A percentile compares a stretch with the other conserved stretches of the same genome.
phyloP scores from a whole-genome alignment of 1,284 basidiomycete genomes.

The Pholiota adiposa region DNA sequence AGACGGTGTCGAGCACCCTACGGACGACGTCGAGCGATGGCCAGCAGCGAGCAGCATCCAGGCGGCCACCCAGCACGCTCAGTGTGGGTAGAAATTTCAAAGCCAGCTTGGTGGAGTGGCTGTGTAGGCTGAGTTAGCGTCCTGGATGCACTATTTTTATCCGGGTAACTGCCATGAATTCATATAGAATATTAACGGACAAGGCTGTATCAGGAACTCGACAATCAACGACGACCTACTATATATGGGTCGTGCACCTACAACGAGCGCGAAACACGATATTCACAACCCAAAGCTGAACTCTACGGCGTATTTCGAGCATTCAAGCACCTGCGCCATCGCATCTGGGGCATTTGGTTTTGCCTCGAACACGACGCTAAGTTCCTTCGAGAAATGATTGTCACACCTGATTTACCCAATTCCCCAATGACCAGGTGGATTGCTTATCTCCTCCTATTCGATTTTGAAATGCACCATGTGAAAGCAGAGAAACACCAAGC shows the following conservation, averaged over 20 bases:
- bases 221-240: constrained; percentile 25
- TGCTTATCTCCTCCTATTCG: constrained; percentile 33
- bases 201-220: too few relatives aligned
- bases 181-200: too few relatives aligned
- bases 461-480: constrained; percentile 36
- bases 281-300: constrained; percentile 43
- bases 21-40: too few relatives aligned
- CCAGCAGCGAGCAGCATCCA: too few relatives aligned
- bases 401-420: constrained; percentile 35
- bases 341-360: constrained; percentile 36
- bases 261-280: constrained; percentile 33
- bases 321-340: constrained; percentile 32
- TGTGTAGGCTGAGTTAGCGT: too few relatives aligned
- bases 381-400: constrained; percentile 39
- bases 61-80: too few relatives aligned
- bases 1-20: too few relatives aligned
- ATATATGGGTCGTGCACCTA: constrained; percentile 38
- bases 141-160: too few relatives aligned
- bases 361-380: constrained; percentile 38
- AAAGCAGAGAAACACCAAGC: constrained; percentile 28
- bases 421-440: constrained; percentile 40
- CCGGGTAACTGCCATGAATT: too few relatives aligned
- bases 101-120: too few relatives aligned
- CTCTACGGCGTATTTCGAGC: constrained; percentile 39
- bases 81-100: too few relatives aligned